Base-by-base conservation (phyloP, 805 yeast genomes). In the Naumovozyma castellii region DNA sequence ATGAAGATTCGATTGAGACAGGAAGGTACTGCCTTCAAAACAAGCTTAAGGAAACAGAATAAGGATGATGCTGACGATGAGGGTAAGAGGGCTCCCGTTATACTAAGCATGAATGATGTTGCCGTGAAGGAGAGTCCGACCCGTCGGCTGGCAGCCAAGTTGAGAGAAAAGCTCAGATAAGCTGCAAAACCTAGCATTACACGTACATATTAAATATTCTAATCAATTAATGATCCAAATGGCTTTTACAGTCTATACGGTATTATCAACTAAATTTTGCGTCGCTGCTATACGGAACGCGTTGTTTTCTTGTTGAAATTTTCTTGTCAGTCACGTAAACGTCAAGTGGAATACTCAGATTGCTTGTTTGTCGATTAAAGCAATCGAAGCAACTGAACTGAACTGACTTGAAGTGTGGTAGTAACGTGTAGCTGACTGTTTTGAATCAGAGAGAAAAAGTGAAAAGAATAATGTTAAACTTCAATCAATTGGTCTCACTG, bases 21-120 rank as follows among this genome's bases (percentile, higher is more conserved):
- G 40, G 66, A 61, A 45, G 66, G 66, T 27, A 46, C 55, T 32
- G 62, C 61, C 5, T 61, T 61, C 36, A 47, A 57, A 27, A 54
- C 56, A 20, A 56, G 59, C 29, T 39, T 57, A 14, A 44, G 61
- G 22, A 56, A 52, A n/a, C 38, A 30, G 13, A 39, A 41, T 5
- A 36, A 39, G 10, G 53, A 41, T n/a, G 47, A 42, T 31, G 34
- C 18, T 10, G 16, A 18, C 8, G 41, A 35, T 5, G 29, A 29
- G 1, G 33, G 14, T 29, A 22, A 22, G 27, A 22, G 10, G 10
- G 27, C 9, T 6, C 5, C 32, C 13, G 14, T 14, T 5, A 29
- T 29, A 6, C 10, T 22, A 6, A 22, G 27, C 10, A 22, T 22
- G 27, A 22, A 10, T 22, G 27, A 22, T 22, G 10, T 22, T 22